A percentile compares a stretch with the other conserved stretches of the same genome.
These are phyloP conservation scores for Rhodofomes roseus DNA, from an alignment of 1,284 basidiomycete species.

Conservation along the genomic window DNA sequence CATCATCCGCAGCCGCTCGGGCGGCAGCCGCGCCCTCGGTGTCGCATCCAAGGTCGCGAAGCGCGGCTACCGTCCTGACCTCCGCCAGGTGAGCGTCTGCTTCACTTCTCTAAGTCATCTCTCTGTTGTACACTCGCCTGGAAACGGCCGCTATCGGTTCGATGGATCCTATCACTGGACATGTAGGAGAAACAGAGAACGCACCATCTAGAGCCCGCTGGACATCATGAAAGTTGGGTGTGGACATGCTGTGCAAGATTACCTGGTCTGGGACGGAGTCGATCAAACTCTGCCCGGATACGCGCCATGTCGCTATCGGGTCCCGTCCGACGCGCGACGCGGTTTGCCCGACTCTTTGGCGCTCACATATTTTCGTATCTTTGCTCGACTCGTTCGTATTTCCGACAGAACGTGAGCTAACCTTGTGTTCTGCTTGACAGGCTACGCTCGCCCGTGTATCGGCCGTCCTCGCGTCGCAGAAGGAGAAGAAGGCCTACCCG, in stretches of 20 bases:
- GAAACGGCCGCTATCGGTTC: no score
- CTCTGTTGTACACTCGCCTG: no score
- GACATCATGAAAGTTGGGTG: conserved; percentile 73
- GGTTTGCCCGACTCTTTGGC: conserved; percentile 69
- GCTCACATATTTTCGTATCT: conserved; percentile 44
- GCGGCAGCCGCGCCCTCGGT: conserved; percentile 72
- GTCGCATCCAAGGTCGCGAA: conserved; percentile 64
- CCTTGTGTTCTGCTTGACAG: conserved; percentile 36
- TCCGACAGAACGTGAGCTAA: neutral
- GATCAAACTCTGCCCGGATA: conserved; percentile 60
- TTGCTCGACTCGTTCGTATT: conserved; percentile 1
- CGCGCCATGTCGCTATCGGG: conserved; percentile 74
- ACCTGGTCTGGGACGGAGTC: conserved; percentile 37
- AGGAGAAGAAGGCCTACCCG: conserved; percentile 69
- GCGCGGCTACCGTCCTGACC: conserved; percentile 80
- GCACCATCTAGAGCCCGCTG: conserved; percentile 62
- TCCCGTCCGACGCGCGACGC: conserved; percentile 57
- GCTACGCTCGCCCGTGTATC: conserved; percentile 80
- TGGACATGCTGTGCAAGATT: conserved; percentile 83
- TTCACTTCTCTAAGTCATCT: no score
- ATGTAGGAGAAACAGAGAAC: conserved; percentile 6
- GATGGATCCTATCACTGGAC: no score
- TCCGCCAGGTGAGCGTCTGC: conserved; percentile 66
- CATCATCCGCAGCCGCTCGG: conserved; percentile 68
- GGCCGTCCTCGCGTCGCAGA: conserved; percentile 67